phyloP scores from a whole-genome alignment of 306 rosid genomes.

The Vigna nakashimae region DNA sequence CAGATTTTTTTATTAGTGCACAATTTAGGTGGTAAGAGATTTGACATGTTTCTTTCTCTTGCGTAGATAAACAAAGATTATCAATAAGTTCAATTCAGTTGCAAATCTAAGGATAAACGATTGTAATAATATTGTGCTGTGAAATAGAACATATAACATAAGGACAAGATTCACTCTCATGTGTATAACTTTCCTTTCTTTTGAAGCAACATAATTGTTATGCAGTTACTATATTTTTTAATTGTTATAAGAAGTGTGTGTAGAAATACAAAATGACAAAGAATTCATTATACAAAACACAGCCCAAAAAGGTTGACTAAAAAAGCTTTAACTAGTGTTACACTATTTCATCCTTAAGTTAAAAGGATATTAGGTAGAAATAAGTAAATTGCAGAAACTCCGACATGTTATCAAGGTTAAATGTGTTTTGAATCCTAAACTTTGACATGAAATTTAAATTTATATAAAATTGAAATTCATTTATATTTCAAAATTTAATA shows the following conservation, averaged over 20 bases:
- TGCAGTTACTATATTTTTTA: background rate
- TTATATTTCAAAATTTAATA: too few species aligned
- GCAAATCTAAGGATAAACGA: background rate
- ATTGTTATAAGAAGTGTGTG: background rate
- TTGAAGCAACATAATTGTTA: background rate
- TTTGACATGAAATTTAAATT: too few species aligned
- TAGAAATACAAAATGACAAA: constrained; percentile 17
- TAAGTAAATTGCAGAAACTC: too few species aligned
- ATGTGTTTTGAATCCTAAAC: too few species aligned
- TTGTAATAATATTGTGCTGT: background rate
- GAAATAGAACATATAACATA: background rate
- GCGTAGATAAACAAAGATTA: background rate
- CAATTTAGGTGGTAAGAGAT: background rate
- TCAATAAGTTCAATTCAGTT: background rate
- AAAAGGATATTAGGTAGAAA: too few species aligned
- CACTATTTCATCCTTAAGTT: too few species aligned
- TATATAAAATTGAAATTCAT: too few species aligned
- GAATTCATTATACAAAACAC: constrained; percentile 6
- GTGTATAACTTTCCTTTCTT: background rate
- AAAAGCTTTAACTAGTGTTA: background rate
- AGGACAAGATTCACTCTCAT: background rate
- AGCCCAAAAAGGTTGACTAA: background rate
- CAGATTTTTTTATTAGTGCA: background rate
- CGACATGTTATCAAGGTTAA: too few species aligned
- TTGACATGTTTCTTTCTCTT: background rate